A percentile compares a stretch with the other conserved stretches of the same genome.
Conservation (phyloP, 495 filamentous ascomycete species). For the Mycothermus thermophilus region DNA sequence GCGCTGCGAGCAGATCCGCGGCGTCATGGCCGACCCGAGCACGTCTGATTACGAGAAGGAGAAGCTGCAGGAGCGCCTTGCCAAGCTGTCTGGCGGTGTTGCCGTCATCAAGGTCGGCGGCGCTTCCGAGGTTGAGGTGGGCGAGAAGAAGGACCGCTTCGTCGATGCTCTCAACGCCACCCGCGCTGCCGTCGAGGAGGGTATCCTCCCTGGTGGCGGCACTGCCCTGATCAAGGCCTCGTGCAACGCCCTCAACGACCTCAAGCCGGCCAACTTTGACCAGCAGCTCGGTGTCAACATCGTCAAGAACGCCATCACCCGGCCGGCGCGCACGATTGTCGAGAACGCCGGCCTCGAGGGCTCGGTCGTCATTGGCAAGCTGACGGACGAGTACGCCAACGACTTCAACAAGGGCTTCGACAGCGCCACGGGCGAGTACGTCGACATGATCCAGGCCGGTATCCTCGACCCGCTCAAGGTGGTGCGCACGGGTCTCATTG, state of each 20-base stretch:
- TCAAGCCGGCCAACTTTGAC: slow-evolving; percentile 92
- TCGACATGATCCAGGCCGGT: slow-evolving; percentile 94
- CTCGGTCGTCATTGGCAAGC: slow-evolving; percentile 92
- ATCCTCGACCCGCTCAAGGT: slow-evolving; percentile 99
- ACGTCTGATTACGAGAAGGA: slow-evolving; percentile 99
- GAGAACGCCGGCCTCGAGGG: slow-evolving; percentile 97
- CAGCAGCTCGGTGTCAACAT: slow-evolving; percentile 97
- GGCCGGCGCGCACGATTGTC: slow-evolving; percentile 83
- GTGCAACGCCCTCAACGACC: slow-evolving; percentile 62
- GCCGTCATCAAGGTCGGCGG: slow-evolving; percentile 99
- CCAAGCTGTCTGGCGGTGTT: slow-evolving; percentile 97
- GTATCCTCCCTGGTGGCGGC: slow-evolving; percentile 95
- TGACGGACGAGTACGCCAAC: slow-evolving; percentile 77
- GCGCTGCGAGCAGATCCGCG: slow-evolving; percentile 97
- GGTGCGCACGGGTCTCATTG: slow-evolving; percentile 84
- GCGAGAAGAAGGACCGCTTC: slow-evolving; percentile 99
- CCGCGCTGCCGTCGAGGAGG: slow-evolving; percentile 94
- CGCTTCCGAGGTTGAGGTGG: slow-evolving; percentile 92
- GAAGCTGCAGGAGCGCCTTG: slow-evolving; percentile 98
- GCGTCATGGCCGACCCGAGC: slow-evolving; percentile 80
- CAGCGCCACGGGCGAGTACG: slow-evolving; percentile 90
- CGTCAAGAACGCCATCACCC: slow-evolving; percentile 93
- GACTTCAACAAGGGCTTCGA: slow-evolving; percentile 99
- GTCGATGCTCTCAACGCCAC: slow-evolving; percentile 97
- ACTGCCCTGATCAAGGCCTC: slow-evolving; percentile 96